Percentiles rank a stretch among this genome's conserved stretches.
These are phyloP conservation scores for Bromus sterilis DNA, from an alignment of 176 grass and related monocot genomes.

Conservation along the genomic window DNA sequence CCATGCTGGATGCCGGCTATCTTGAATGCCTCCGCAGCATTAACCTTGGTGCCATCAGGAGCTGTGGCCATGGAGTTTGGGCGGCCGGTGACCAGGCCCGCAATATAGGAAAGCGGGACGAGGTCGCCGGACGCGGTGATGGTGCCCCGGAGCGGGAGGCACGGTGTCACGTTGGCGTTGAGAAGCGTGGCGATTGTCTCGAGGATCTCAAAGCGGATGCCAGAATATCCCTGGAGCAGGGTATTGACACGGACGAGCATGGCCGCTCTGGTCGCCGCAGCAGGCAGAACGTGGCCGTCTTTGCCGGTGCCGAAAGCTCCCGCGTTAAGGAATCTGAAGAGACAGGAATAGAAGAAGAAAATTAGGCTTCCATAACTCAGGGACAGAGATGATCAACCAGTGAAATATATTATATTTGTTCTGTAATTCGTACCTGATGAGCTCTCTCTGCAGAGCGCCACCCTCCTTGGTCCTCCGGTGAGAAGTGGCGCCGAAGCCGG, in stretches of 20 bases:
- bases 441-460: slow-evolving; percentile 42
- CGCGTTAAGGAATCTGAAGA: background rate
- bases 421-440: slow-evolving; percentile 35
- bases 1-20: slow-evolving; percentile 38
- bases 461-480: slow-evolving; percentile 74
- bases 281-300: slow-evolving; percentile 58
- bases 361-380: background rate
- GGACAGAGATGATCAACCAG: background rate
- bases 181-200: slow-evolving; percentile 59
- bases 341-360: background rate
- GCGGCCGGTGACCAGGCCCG: slow-evolving; percentile 58
- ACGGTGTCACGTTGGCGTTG: slow-evolving; percentile 71
- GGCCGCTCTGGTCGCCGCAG: slow-evolving; percentile 42
- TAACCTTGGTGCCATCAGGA: slow-evolving; percentile 23
- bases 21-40: slow-evolving; percentile 45
- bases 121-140: slow-evolving; percentile 78
- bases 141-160: slow-evolving; percentile 76
- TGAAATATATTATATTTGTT: background rate
- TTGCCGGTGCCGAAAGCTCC: slow-evolving; percentile 55
- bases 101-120: slow-evolving; percentile 82
- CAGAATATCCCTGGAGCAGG: slow-evolving; percentile 77
- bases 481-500: slow-evolving; percentile 77
- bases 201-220: slow-evolving; percentile 80
- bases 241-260: slow-evolving; percentile 94
- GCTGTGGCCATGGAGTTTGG: slow-evolving; percentile 31